phyloP scores from a whole-genome alignment of 2,329 filamentous ascomycete genomes.

The Fusarium armeniacum region DNA sequence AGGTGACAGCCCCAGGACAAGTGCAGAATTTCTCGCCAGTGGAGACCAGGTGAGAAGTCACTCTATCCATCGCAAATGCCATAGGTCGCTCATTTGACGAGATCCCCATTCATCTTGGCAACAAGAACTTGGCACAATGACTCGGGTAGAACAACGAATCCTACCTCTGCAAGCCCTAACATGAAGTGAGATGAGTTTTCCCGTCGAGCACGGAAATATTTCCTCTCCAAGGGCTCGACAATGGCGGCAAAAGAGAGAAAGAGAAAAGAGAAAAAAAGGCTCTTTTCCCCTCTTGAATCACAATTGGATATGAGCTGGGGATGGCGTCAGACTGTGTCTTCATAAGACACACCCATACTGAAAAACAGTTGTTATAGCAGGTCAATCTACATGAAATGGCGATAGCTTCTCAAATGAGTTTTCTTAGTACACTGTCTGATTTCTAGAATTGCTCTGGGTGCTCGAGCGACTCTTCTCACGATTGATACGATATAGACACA shows the following conservation, averaged over 20 bases:
- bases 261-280: neutral
- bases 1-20: conserved; percentile 5
- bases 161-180: conserved; percentile 14
- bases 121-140: conserved; percentile 29
- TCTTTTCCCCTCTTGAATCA: neutral
- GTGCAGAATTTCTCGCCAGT: conserved; percentile 34
- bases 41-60: conserved; percentile 25
- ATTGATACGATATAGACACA: conserved; percentile 1
- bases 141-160: conserved; percentile 18
- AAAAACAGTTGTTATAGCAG: conserved; percentile 4
- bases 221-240: conserved; percentile 20
- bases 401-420: neutral
- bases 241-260: conserved; percentile 8
- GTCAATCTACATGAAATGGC: neutral
- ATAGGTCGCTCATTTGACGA: conserved; percentile 20
- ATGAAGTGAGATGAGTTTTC: conserved; percentile 6
- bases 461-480: conserved; percentile 3
- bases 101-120: conserved; percentile 11
- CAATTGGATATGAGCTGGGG: conserved; percentile 19
- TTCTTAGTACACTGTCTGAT: neutral
- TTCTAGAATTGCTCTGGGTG: neutral
- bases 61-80: conserved; percentile 6
- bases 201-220: conserved; percentile 5
- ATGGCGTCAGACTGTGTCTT: conserved; percentile 34
- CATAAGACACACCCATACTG: conserved; percentile 7